Evolutionary conservation across 2,329 filamentous ascomycete genomes (phyloP).

Genomic region (Ceratocystiopsis sp.): DNA sequence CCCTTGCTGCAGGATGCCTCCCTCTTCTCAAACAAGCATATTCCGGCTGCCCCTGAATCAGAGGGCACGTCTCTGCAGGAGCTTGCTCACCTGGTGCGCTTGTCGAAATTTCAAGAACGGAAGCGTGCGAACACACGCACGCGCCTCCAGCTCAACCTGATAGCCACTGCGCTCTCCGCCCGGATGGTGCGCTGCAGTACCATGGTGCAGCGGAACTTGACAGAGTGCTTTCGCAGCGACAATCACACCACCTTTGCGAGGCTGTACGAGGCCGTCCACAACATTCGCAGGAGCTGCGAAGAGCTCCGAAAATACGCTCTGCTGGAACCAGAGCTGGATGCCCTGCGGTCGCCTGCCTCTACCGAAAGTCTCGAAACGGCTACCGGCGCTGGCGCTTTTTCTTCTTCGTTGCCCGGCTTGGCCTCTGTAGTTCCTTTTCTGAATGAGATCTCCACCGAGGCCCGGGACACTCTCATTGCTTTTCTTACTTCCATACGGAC

Average conservation of each 20-base stretch:
- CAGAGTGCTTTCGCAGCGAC: conserved; percentile 61
- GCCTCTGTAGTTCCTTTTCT: conserved; percentile 38
- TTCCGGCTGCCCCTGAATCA: conserved; percentile 33
- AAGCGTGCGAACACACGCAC: conserved; percentile 57
- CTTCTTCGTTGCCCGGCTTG: conserved; percentile 19
- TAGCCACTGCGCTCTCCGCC: conserved; percentile 58
- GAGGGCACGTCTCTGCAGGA: conserved; percentile 58
- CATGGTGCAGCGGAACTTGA: conserved; percentile 56
- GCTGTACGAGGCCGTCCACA: conserved; percentile 61
- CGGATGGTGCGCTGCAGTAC: conserved; percentile 60
- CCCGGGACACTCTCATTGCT: conserved; percentile 57
- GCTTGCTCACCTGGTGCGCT: conserved; percentile 58
- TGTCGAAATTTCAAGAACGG: conserved; percentile 69
- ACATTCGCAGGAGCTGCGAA: conserved; percentile 63
- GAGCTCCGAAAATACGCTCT: conserved; percentile 53
- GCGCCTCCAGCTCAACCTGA: conserved; percentile 55
- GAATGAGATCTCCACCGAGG: conserved; percentile 57
- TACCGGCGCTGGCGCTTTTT: conserved; percentile 12
- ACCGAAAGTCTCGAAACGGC: conserved; percentile 33
- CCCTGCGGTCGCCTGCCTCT: conserved; percentile 32
- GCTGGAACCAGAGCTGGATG: conserved; percentile 55
- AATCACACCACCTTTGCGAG: conserved; percentile 62
- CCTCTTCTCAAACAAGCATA: conserved; percentile 44
- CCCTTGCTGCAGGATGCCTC: conserved; percentile 50
- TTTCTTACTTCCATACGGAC: conserved; percentile 72